Percentiles rank a stretch among this genome's conserved stretches.
Conservation (phyloP, 2,329 filamentous ascomycete genomes). For the Ophiostoma montium region DNA sequence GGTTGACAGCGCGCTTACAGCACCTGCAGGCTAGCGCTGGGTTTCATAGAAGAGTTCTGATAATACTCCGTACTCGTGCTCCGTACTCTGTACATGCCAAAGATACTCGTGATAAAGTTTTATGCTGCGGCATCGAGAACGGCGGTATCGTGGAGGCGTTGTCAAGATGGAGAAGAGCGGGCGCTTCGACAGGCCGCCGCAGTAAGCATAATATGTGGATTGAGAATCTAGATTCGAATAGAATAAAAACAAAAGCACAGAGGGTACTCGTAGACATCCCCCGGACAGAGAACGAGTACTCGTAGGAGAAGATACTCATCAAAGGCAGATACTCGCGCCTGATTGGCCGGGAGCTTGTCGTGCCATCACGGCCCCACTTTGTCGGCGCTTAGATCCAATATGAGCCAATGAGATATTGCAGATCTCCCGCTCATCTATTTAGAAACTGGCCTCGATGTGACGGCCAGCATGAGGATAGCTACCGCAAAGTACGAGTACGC, state of each 20-base stretch:
- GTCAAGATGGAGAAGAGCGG: neutral
- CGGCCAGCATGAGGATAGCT: neutral
- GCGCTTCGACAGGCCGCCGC: neutral
- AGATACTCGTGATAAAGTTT: neutral
- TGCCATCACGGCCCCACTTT: neutral
- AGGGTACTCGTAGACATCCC: too few species aligned
- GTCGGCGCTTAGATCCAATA: neutral
- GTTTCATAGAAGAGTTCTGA: too few species aligned
- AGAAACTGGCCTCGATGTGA: neutral
- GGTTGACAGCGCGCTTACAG: too few species aligned
- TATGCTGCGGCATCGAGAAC: neutral
- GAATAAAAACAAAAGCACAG: too few species aligned
- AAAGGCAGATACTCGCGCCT: neutral
- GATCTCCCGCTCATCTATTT: neutral
- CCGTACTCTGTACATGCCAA: too few species aligned
- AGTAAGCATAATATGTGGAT: neutral
- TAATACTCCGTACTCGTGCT: too few species aligned
- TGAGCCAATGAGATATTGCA: neutral
- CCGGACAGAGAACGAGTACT: neutral
- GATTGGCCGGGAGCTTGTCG: neutral
- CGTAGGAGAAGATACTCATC: neutral
- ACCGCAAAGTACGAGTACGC: too few species aligned
- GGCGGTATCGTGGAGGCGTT: neutral
- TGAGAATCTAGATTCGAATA: neutral
- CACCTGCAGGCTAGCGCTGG: too few species aligned